Percentiles rank a stretch among this genome's conserved stretches.
These are phyloP conservation scores for Rhodotorula kratochvilovae DNA, from an alignment of 768 basidiomycete species.

Conservation along the genomic window DNA sequence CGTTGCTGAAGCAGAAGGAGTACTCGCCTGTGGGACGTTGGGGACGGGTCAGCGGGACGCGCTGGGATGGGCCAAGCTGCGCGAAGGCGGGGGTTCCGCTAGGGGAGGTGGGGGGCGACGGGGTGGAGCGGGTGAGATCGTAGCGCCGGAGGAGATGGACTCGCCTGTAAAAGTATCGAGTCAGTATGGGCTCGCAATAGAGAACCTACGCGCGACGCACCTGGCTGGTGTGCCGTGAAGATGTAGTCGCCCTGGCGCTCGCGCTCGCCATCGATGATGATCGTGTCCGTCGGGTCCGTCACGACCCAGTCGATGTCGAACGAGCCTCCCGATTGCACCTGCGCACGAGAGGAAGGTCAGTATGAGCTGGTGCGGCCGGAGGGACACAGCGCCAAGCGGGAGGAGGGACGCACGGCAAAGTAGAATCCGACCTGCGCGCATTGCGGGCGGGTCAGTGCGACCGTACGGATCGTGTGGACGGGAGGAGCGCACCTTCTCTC, in stretches of 20 bases:
- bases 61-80: too few species aligned
- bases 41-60: too few species aligned
- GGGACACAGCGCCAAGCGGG: neutral
- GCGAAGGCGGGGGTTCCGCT: too few species aligned
- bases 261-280: conserved; percentile 77
- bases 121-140: too few species aligned
- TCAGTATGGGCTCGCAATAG: neutral
- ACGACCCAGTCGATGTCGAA: conserved; percentile 94
- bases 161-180: neutral
- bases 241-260: conserved; percentile 97
- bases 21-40: conserved; percentile 51
- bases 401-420: conserved; percentile 70
- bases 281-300: conserved; percentile 81
- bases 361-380: too few species aligned
- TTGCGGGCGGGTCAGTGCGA: neutral
- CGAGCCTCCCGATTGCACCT: conserved; percentile 95
- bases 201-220: conserved; percentile 25
- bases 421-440: conserved; percentile 66
- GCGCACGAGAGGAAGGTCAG: neutral
- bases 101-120: too few species aligned
- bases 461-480: too few species aligned
- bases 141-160: neutral
- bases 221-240: conserved; percentile 71
- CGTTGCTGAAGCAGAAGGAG: conserved; percentile 93
- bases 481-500: conserved; percentile 69